A percentile compares a stretch with the other conserved stretches of the same genome.
Conservation (phyloP, 176 grass and related monocot species). For the Chrysopogon serrulatus region DNA sequence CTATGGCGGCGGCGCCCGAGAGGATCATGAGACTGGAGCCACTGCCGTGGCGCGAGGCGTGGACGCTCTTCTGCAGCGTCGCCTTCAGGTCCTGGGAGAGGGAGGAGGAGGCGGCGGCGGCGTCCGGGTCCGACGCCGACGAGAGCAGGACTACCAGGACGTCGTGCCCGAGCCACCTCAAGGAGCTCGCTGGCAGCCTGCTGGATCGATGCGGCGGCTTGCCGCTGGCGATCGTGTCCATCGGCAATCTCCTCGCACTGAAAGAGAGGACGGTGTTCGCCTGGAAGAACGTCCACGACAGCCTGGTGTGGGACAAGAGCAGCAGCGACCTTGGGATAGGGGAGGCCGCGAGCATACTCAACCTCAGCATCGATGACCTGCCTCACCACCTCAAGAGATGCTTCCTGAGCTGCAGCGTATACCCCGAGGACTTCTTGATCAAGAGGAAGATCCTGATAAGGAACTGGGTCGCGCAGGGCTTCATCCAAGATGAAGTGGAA, state of each 20-base stretch:
- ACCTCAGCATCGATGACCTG: constrained; percentile 19
- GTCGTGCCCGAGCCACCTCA: not conserved
- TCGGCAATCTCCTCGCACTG: not conserved
- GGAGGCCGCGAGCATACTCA: not conserved
- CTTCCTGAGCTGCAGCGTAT: constrained; percentile 28
- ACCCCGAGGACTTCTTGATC: not conserved
- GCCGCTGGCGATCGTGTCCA: constrained; percentile 37
- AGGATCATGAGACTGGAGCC: not conserved
- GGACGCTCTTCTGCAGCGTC: constrained; percentile 5
- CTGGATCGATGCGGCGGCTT: constrained; percentile 26
- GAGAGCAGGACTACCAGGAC: too few species aligned
- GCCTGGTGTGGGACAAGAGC: not conserved
- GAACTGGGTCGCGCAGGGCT: constrained; percentile 12
- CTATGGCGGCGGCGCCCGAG: not conserved
- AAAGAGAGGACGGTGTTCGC: not conserved
- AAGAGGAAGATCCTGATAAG: constrained; percentile 10
- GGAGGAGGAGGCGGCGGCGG: too few species aligned
- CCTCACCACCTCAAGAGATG: constrained; percentile 21
- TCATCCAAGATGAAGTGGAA: too few species aligned
- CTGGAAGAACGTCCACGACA: not conserved
- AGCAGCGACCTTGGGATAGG: not conserved
- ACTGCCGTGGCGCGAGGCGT: not conserved
- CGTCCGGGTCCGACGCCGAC: too few species aligned
- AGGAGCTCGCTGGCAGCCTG: not conserved
- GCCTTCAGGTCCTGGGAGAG: too few species aligned